Evolutionary conservation across 2,329 filamentous ascomycete genomes (phyloP).

Genomic region (Whalleya microplaca): DNA sequence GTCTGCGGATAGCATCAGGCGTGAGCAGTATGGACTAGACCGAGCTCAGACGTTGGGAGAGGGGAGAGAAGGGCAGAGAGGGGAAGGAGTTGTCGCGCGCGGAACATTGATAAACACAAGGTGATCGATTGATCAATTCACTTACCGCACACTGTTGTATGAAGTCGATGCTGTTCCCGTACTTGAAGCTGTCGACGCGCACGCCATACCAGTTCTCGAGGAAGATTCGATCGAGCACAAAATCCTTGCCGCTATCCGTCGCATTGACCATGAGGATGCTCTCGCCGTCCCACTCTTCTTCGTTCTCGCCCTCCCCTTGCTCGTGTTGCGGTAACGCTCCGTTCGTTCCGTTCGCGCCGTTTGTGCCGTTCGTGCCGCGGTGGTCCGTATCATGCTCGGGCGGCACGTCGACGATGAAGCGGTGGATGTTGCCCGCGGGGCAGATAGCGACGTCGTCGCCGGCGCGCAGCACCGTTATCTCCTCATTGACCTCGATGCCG

Average conservation of each 20-base stretch:
- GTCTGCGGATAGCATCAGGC: neutral
- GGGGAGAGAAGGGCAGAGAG: no score
- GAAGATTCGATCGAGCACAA: constrained; percentile 38
- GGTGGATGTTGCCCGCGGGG: constrained; percentile 30
- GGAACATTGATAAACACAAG: neutral
- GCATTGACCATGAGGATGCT: no score
- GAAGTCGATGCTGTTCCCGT: constrained; percentile 32
- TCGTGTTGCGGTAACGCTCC: no score
- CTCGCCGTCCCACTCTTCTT: no score
- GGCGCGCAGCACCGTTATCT: constrained; percentile 1
- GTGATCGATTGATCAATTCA: neutral
- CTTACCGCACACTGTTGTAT: constrained; percentile 40
- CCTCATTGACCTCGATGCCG: constrained; percentile 36
- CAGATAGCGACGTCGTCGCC: constrained; percentile 36
- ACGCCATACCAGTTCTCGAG: constrained; percentile 45
- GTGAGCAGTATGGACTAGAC: neutral
- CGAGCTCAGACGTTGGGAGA: no score
- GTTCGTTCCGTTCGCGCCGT: no score
- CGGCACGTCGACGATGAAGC: constrained; percentile 29
- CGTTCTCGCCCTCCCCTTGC: no score
- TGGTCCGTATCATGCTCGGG: constrained; percentile 22
- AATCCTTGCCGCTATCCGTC: constrained; percentile 31
- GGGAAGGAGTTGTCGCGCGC: no score
- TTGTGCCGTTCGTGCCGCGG: constrained; percentile 16
- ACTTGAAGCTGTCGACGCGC: constrained; percentile 35